Percentiles rank a stretch among this genome's conserved stretches.
Evolutionary conservation across 108 stramenopile genomes (phyloP).

Genomic region (Schizochytrium sp.): DNA sequence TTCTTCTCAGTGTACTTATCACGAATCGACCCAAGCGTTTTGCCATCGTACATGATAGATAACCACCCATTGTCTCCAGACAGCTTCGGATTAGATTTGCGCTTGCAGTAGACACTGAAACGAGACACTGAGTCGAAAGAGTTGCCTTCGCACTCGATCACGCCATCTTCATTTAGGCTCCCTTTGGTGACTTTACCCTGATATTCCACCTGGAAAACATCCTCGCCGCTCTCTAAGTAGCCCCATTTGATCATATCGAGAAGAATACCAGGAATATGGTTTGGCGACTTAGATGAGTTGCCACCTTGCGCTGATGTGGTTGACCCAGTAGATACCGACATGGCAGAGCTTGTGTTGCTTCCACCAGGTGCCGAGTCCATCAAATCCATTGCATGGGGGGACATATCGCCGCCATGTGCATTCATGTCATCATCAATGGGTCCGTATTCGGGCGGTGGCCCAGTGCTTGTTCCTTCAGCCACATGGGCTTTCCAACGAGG

Average conservation of each 20-base stretch:
- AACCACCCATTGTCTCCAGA: conserved; percentile 44
- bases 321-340: too few relatives aligned
- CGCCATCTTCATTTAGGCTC: not conserved
- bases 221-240: not conserved
- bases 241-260: conserved; percentile 32
- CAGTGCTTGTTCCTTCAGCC: not conserved
- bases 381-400: not conserved
- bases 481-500: conserved; percentile 24
- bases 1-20: not conserved
- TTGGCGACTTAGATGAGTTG: not conserved
- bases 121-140: conserved; percentile 37
- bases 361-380: not conserved
- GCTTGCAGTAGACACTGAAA: conserved; percentile 34
- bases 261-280: not conserved
- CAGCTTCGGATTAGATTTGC: conserved; percentile 37
- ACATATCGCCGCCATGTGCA: not conserved
- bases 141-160: not conserved
- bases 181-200: not conserved
- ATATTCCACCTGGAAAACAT: not conserved
- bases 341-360: not conserved
- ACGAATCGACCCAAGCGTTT: conserved; percentile 23
- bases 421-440: not conserved
- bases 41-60: conserved; percentile 1
- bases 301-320: not conserved
- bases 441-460: not conserved